These are phyloP conservation scores for Dimargaris xerosporica DNA, from an alignment of 192 early-diverging fungal genomes.

Conservation along the genomic window DNA sequence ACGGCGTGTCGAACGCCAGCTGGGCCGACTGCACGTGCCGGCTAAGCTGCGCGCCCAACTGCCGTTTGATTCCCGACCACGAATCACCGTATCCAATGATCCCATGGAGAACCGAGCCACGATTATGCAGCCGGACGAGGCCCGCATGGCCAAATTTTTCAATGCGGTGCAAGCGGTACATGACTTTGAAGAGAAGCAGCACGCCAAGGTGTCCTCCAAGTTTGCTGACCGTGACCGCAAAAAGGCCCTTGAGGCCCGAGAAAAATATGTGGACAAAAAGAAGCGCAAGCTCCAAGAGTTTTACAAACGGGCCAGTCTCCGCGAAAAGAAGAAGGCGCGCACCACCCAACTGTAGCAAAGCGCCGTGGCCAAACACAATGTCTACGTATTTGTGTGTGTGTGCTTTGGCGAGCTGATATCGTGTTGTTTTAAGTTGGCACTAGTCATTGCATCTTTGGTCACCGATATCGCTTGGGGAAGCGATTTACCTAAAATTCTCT, in stretches of 20 bases:
- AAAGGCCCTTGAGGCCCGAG: conserved; percentile 35
- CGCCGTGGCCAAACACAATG: background rate
- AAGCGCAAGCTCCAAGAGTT: conserved; percentile 48
- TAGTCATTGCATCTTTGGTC: too few relatives aligned
- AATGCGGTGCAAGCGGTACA: conserved; percentile 74
- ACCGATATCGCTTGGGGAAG: too few relatives aligned
- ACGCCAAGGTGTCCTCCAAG: conserved; percentile 58
- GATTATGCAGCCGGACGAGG: conserved; percentile 80
- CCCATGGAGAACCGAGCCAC: conserved; percentile 38
- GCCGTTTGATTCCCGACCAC: conserved; percentile 84
- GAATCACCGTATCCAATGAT: conserved; percentile 26
- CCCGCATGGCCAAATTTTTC: conserved; percentile 68
- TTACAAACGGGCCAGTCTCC: conserved; percentile 26
- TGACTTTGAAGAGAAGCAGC: conserved; percentile 50
- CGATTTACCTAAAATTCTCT: too few relatives aligned
- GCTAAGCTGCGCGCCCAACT: conserved; percentile 63
- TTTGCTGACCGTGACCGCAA: conserved; percentile 29
- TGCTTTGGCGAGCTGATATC: too few relatives aligned
- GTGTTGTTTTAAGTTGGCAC: too few relatives aligned
- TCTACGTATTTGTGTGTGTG: too few relatives aligned
- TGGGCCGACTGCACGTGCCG: conserved; percentile 70
- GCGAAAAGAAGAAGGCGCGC: conserved; percentile 13
- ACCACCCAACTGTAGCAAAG: background rate
- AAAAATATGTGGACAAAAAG: conserved; percentile 33
- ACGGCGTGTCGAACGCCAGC: conserved; percentile 55